Evolutionary conservation across 305 asterid species (phyloP), one percentile per base, ranked within the genome.

Genomic region (Solanum chacoense): DNA sequence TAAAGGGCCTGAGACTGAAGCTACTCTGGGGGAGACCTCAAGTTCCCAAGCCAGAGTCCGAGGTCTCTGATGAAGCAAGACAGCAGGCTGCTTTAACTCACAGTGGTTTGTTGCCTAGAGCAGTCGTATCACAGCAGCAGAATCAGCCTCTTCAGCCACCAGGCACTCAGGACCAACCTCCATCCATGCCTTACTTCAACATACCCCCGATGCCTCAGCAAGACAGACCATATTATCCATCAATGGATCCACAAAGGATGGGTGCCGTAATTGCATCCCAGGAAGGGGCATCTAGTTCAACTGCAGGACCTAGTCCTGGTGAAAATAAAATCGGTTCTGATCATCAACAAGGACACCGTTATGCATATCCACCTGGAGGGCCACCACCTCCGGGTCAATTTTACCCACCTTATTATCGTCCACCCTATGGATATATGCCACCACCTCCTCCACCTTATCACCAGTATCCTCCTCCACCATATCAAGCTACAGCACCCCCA

Each of bases 171-270:
- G 90, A 90, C 85, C 98, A 88, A 42, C 95, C 95, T 12, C 95
- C 96, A 14, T 93, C 97, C 3, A 88, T 94, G 95, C 94, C 96
- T 1, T 97, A 96, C 92, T 97, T 97, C 91, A 97, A 95, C 85
- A 96, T 96, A 77, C 86, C 86, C 71, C 86, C 86, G 8, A 42
- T 81, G 86, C 96, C 98, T 14, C 89, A 89, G 88, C 97, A 95
- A 67, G 96, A 93, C 91, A 95, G 94, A 84, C 98, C 94, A 28
- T 94, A 92, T 89, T 97, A 96, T 89, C 99, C 99, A 26, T 97
- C 99, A 1, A 97, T 95, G 99, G 99, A 97, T 90, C 99, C 99
- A 28, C 99, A 96, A 88, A 93, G 98, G 90, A 96, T 96, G 99
- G 99, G 99, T 67, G 99, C 99, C 45, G 65, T 93, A 38, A 84